Evolutionary conservation across 306 rosid species (phyloP).

Genomic region (Lupinus albus): DNA sequence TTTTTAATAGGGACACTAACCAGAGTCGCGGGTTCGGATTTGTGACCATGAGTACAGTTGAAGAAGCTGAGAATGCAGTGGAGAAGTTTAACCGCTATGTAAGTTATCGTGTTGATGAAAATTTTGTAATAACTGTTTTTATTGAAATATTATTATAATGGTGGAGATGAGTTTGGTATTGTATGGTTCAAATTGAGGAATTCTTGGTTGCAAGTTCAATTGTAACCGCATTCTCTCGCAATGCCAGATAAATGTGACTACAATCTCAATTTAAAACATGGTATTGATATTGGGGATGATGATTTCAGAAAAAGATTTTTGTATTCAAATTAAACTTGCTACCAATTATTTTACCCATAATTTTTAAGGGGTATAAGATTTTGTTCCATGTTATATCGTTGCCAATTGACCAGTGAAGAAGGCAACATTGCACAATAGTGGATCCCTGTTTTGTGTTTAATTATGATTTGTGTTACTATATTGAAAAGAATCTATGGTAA

Average conservation of each 20-base stretch:
- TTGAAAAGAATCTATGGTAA: not conserved
- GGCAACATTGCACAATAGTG: too few species aligned
- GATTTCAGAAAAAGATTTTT: not conserved
- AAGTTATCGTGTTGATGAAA: constrained; percentile 37
- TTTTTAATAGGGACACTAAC: constrained; percentile 87
- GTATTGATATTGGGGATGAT: not conserved
- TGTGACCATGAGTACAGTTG: constrained; percentile 89
- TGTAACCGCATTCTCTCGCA: not conserved
- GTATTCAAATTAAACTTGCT: not conserved
- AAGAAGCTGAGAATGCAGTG: constrained; percentile 84
- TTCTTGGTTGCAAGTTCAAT: not conserved
- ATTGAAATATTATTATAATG: not conserved
- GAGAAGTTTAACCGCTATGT: constrained; percentile 70
- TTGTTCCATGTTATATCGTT: too few species aligned
- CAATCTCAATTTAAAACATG: not conserved
- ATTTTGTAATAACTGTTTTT: not conserved
- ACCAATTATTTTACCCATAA: not conserved
- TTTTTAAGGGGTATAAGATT: too few species aligned
- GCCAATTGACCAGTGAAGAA: too few species aligned
- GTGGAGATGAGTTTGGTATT: not conserved
- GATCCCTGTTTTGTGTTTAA: too few species aligned
- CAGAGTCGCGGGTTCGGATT: constrained; percentile 95
- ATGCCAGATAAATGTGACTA: not conserved
- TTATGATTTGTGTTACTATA: not conserved
- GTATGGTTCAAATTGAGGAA: not conserved